Conservation (phyloP, 805 yeast species). For the Kluyveromyces nonfermentans region DNA sequence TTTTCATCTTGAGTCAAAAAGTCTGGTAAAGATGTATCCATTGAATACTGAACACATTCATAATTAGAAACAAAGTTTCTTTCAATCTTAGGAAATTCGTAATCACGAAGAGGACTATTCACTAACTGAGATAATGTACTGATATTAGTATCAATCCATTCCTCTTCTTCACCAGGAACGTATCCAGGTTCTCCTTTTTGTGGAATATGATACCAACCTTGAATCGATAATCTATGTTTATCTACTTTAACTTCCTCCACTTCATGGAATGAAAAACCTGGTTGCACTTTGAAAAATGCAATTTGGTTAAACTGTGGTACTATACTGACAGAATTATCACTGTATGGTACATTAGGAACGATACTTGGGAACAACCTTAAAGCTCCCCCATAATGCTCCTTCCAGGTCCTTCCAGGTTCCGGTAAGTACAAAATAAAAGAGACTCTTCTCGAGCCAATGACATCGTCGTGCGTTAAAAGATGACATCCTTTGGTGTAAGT, state of each 20-base stretch:
- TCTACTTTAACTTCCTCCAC: conserved; percentile 95
- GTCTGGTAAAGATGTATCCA: conserved; percentile 9
- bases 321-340: conserved; percentile 60
- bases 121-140: conserved; percentile 76
- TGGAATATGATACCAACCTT: conserved; percentile 99
- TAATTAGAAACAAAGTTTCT: conserved; percentile 33
- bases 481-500: conserved; percentile 92
- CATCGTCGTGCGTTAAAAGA: conserved; percentile 92
- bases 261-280: conserved; percentile 94
- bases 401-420: conserved; percentile 85
- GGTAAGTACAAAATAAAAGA: conserved; percentile 89
- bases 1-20: conserved; percentile 35
- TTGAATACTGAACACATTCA: conserved; percentile 7
- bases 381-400: conserved; percentile 89
- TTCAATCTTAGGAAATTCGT: conserved; percentile 66
- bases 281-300: conserved; percentile 92
- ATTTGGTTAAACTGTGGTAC: conserved; percentile 94
- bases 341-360: conserved; percentile 79
- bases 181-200: conserved; percentile 86
- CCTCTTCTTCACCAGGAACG: conserved; percentile 71
- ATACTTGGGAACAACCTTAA: conserved; percentile 78
- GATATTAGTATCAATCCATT: conserved; percentile 48
- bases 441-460: conserved; percentile 88
- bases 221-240: conserved; percentile 82
- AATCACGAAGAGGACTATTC: conserved; percentile 64